phyloP scores from a whole-genome alignment of 1,139 yeast species.

The Protomyces macrosporus region DNA sequence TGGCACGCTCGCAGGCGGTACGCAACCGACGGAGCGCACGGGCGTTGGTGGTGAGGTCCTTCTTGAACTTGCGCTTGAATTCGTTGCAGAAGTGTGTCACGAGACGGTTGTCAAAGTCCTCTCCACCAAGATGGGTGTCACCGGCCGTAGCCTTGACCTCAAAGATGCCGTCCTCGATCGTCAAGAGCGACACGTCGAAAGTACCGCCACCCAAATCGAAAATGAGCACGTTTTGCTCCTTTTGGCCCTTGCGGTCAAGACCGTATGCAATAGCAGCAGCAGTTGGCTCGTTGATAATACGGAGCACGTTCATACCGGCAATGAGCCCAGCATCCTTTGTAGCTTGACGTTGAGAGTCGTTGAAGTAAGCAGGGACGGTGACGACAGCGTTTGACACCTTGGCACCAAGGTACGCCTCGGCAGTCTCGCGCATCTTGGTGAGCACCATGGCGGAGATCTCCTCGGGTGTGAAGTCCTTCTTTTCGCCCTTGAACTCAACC shows the following conservation, averaged over 20 bases:
- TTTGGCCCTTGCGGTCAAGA: slow-evolving; percentile 83
- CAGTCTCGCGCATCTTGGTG: slow-evolving; percentile 92
- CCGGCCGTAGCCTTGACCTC: slow-evolving; percentile 99
- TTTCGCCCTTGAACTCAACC: slow-evolving; percentile 91
- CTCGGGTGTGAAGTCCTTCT: slow-evolving; percentile 90
- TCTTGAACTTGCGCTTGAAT: slow-evolving; percentile 95
- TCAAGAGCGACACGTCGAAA: slow-evolving; percentile 93
- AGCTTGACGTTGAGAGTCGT: slow-evolving; percentile 95
- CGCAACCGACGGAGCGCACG: slow-evolving; percentile 98
- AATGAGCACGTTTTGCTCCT: slow-evolving; percentile 82
- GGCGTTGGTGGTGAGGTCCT: slow-evolving; percentile 83
- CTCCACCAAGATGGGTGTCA: slow-evolving; percentile 99
- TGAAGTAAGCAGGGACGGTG: slow-evolving; percentile 93
- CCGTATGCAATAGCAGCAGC: slow-evolving; percentile 98
- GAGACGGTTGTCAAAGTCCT: slow-evolving; percentile 96
- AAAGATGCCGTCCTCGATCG: slow-evolving; percentile 98
- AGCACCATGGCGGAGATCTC: slow-evolving; percentile 92
- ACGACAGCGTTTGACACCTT: slow-evolving; percentile 83
- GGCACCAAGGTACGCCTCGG: slow-evolving; percentile 85
- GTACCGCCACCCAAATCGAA: slow-evolving; percentile 99
- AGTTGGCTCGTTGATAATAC: slow-evolving; percentile 94
- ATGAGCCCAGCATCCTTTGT: slow-evolving; percentile 97
- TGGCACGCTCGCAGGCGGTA: slow-evolving; percentile 99
- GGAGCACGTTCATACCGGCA: slow-evolving; percentile 88
- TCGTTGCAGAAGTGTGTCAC: slow-evolving; percentile 90